Conservation (phyloP, 768 basidiomycete species). For the Strobilomyces dryophilus region DNA sequence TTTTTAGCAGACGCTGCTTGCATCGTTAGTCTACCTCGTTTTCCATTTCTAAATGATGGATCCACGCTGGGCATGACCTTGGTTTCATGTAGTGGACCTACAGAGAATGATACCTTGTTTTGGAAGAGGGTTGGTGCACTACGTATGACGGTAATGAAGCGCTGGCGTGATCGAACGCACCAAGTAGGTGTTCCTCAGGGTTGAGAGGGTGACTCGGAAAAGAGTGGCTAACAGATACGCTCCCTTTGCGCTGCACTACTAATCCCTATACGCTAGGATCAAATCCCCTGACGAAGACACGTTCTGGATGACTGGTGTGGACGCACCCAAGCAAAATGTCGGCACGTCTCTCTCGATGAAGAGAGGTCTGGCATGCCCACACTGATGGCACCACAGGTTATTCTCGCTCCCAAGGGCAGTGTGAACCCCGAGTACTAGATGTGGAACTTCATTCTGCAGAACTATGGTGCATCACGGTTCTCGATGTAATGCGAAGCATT, state of each 20-base stretch:
- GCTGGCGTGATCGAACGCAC: background rate
- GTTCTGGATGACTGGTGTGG: background rate
- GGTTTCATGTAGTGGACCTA: background rate
- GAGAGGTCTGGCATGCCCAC: conserved; percentile 1
- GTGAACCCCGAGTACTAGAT: background rate
- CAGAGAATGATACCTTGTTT: background rate
- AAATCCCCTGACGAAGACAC: background rate
- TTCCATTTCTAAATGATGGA: background rate
- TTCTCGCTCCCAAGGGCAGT: background rate
- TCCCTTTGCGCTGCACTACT: background rate
- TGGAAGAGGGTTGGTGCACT: background rate
- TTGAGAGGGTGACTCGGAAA: background rate
- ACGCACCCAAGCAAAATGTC: background rate
- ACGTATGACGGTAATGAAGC: background rate
- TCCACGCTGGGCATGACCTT: no score
- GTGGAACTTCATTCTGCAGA: background rate
- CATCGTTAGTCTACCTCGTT: background rate
- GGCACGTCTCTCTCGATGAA: background rate
- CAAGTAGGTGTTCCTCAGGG: background rate
- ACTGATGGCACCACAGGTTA: background rate
- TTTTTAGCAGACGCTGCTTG: no score
- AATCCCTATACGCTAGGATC: background rate
- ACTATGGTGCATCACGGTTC: background rate
- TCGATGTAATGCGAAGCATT: background rate
- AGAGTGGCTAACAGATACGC: background rate